Evolutionary conservation across 805 yeast genomes (phyloP).

Genomic region (Metschnikowia vanudenii): DNA sequence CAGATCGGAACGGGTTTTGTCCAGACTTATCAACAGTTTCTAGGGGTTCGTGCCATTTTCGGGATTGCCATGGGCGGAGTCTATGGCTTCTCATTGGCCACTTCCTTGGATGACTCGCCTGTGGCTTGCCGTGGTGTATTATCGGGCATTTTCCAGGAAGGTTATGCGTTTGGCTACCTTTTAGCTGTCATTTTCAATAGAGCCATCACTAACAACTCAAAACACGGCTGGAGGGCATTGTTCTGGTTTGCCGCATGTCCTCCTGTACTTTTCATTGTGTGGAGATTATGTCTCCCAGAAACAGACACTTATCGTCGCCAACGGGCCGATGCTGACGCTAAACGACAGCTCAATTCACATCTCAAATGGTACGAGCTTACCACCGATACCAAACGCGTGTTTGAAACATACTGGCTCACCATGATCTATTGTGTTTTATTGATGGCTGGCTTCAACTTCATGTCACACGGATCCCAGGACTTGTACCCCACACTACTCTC

Average conservation of each 20-base stretch:
- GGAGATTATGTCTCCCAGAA: constrained; percentile 60
- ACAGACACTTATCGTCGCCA: constrained; percentile 49
- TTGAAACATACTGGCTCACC: constrained; percentile 59
- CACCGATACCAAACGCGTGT: constrained; percentile 20
- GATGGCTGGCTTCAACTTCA: constrained; percentile 43
- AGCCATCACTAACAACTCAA: constrained; percentile 48
- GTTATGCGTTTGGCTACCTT: constrained; percentile 72
- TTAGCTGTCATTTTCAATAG: constrained; percentile 64
- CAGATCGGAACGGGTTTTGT: constrained; percentile 68
- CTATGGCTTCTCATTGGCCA: constrained; percentile 63
- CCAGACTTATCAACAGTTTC: constrained; percentile 52
- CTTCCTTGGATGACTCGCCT: constrained; percentile 67
- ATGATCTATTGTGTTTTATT: constrained; percentile 53
- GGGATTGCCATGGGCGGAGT: constrained; percentile 74
- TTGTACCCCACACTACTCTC: constrained; percentile 41
- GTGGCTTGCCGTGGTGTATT: constrained; percentile 54
- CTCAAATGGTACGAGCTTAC: constrained; percentile 17
- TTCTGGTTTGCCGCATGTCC: constrained; percentile 74
- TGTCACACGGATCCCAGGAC: constrained; percentile 45
- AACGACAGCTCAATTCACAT: constrained; percentile 12
- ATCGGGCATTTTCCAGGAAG: constrained; percentile 75
- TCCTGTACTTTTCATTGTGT: constrained; percentile 54
- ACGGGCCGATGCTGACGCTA: constrained; percentile 15
- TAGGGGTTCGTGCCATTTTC: constrained; percentile 62
- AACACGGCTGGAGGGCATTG: constrained; percentile 61